Evolutionary conservation across 768 basidiomycete genomes (phyloP).

Genomic region (Nidula microcarpa): DNA sequence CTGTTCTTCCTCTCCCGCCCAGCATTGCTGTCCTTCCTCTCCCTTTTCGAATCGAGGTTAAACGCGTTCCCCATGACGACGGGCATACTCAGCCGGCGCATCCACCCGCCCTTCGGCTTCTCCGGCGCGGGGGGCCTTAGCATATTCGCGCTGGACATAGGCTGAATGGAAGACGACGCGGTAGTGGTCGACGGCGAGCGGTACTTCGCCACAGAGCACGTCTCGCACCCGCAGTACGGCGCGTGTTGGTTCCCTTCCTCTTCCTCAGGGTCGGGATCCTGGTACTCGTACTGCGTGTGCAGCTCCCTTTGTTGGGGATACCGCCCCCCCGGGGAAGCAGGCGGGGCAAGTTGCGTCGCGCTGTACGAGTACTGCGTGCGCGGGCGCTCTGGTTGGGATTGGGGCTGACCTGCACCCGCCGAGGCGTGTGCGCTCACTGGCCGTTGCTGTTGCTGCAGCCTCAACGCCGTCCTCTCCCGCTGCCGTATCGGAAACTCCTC

Average conservation of each 20-base stretch:
- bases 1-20: no score
- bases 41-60: slow-evolving; percentile 51
- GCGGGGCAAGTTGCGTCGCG: slow-evolving; percentile 37
- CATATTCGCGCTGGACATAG: slow-evolving; percentile 12
- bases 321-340: slow-evolving; percentile 18
- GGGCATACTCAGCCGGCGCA: slow-evolving; percentile 74
- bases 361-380: slow-evolving; percentile 34
- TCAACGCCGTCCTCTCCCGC: slow-evolving; percentile 22
- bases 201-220: background rate
- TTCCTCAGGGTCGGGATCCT: slow-evolving; percentile 1
- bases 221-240: slow-evolving; percentile 2
- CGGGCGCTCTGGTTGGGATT: slow-evolving; percentile 6
- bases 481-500: no score
- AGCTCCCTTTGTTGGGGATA: slow-evolving; percentile 21
- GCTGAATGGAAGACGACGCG: slow-evolving; percentile 44
- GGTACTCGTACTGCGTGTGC: slow-evolving; percentile 3
- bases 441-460: slow-evolving; percentile 26
- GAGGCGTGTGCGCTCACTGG: slow-evolving; percentile 20
- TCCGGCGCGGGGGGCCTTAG: slow-evolving; percentile 31
- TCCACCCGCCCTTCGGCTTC: slow-evolving; percentile 67
- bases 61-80: slow-evolving; percentile 64
- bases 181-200: slow-evolving; percentile 44
- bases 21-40: no score
- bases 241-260: slow-evolving; percentile 10
- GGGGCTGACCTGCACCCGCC: background rate